Evolutionary conservation across 257 asterid genomes (phyloP).

Genomic region (Orobanche coerulescens): DNA sequence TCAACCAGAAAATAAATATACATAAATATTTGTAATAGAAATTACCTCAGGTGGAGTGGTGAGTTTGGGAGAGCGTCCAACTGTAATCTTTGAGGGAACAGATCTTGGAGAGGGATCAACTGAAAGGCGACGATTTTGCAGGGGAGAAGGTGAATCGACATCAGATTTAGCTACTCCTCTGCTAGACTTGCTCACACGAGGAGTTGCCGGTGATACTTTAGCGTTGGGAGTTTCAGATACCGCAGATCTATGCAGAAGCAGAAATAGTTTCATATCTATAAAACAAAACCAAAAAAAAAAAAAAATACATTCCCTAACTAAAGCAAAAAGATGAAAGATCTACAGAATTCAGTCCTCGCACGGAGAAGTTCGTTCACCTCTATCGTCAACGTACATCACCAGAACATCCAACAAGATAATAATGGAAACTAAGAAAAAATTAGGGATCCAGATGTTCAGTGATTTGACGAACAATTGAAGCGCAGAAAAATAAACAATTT

Average conservation of each 20-base stretch:
- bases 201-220: slow-evolving; percentile 45
- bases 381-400: no score
- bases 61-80: slow-evolving; percentile 60
- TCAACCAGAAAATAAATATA: slow-evolving; percentile 7
- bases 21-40: not conserved
- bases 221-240: slow-evolving; percentile 53
- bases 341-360: not conserved
- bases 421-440: not conserved
- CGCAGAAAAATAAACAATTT: not conserved
- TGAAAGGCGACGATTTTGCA: slow-evolving; percentile 47
- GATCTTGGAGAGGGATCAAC: slow-evolving; percentile 57
- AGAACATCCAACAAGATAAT: no score
- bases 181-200: slow-evolving; percentile 42
- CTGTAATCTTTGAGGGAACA: slow-evolving; percentile 52
- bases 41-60: slow-evolving; percentile 63
- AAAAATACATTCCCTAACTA: not conserved
- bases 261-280: slow-evolving; percentile 4
- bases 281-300: not conserved
- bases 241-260: slow-evolving; percentile 48
- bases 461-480: not conserved
- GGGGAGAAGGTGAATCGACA: slow-evolving; percentile 55
- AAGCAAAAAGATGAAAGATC: slow-evolving; percentile 12
- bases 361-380: no score
- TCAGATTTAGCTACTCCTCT: slow-evolving; percentile 61
- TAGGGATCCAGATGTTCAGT: slow-evolving; percentile 17